Base-by-base conservation (phyloP, 2,329 filamentous ascomycete species). In the Botrytis deweyae region DNA sequence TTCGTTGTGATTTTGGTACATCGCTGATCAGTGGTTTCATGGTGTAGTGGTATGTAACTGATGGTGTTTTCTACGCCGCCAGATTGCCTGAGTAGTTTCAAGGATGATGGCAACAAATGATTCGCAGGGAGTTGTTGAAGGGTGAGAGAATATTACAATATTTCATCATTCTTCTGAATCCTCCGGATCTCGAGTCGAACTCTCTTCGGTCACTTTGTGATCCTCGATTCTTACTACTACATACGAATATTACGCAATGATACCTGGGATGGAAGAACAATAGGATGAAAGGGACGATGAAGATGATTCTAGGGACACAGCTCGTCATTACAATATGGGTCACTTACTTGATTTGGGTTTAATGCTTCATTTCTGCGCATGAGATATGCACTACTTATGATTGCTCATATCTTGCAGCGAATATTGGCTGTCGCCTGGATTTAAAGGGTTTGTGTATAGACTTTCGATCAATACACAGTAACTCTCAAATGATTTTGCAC, bases 61-160 rank as follows among this genome's bases (percentile, higher is more conserved):
- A 86, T 72, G 89, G 89, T 40, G 84, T 86, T 79, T 91, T 91
- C 80, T 91, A 91, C 77, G 89, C 89, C 74, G 85, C 89, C 68
- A 85, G 88, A 70, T 82, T 89, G 67, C 83, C 86, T 58, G 80
- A 63, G 49, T 72, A 72, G 38, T 64, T 18, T 18, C 10, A 10
- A n/a, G 67, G 3, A 33, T 36, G 36, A 44, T 16, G 64, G 20
- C 44, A 25, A 62, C 6, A 44, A n/a, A 33, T 14, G n/a, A 44
- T 58, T 33, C 38, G 25, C 14, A 10, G 55, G 3, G 6, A 16
- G 33, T 29, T 22, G 3, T 25, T 0, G 25, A n/a, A 14, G 5
- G 7, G 14, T 9, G 25, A 67, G 36, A 14, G 29, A 67, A 7
- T 8, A 40, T 40, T 9, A 25, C 4, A 33, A 29, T 8, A 40